Percentiles rank a stretch among this genome's conserved stretches.
Conservation (phyloP, 2,329 filamentous ascomycete species). For the Trichoderma endophyticum region DNA sequence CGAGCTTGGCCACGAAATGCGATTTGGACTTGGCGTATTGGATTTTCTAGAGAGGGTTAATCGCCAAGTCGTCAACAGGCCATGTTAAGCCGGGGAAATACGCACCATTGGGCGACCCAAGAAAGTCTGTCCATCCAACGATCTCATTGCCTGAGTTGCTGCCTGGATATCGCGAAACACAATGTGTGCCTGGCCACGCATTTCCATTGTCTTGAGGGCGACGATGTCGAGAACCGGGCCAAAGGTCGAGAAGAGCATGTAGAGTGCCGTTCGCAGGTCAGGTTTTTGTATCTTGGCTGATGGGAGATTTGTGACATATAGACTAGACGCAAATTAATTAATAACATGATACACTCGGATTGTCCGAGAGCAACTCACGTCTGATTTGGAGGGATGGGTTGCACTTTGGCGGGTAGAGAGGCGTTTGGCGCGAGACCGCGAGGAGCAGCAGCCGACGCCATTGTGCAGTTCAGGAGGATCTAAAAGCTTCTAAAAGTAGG, state of each 20-base stretch:
- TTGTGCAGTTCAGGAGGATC: constrained; percentile 23
- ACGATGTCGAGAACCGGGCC: constrained; percentile 90
- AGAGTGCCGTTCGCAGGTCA: constrained; percentile 81
- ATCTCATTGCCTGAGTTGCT: constrained; percentile 91
- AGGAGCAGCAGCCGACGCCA: constrained; percentile 39
- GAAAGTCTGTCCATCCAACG: constrained; percentile 80
- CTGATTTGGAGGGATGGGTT: constrained; percentile 65
- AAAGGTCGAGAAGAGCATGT: constrained; percentile 92
- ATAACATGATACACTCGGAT: not conserved
- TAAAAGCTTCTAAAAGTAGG: not conserved
- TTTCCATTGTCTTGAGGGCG: constrained; percentile 81
- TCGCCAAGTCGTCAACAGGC: not conserved
- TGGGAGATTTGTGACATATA: constrained; percentile 84
- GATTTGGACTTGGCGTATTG: constrained; percentile 89
- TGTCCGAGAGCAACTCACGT: constrained; percentile 53
- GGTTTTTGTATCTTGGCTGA: constrained; percentile 86
- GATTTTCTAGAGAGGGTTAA: constrained; percentile 62
- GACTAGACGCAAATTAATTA: constrained; percentile 44
- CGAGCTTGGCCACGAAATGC: constrained; percentile 82
- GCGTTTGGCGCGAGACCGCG: constrained; percentile 41
- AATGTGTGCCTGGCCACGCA: constrained; percentile 94
- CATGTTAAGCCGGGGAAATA: constrained; percentile 20
- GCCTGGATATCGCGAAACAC: constrained; percentile 85
- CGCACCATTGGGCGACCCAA: constrained; percentile 81
- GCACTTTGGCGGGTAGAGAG: constrained; percentile 48